Percentiles rank a stretch among this genome's conserved stretches.
phyloP scores from a whole-genome alignment of 2,329 filamentous ascomycete genomes.

The Cryphonectria japonica region DNA sequence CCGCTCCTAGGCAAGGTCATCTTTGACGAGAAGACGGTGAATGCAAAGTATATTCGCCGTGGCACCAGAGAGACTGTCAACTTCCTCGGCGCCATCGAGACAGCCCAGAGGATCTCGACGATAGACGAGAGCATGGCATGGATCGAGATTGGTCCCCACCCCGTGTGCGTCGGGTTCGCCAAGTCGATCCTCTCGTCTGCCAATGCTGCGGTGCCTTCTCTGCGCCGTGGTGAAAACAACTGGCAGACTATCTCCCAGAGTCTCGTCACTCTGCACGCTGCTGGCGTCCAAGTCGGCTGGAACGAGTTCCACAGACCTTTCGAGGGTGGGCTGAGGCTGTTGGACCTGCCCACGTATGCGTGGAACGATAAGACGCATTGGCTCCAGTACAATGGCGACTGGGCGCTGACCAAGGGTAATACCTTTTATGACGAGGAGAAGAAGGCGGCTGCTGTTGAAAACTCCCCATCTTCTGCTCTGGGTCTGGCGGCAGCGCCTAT shows the following conservation, averaged over 20 bases:
- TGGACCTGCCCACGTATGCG: conserved; percentile 69
- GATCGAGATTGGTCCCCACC: conserved; percentile 72
- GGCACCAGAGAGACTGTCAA: conserved; percentile 64
- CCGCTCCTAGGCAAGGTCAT: conserved; percentile 19
- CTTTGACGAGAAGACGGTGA: conserved; percentile 12
- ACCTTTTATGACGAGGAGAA: conserved; percentile 26
- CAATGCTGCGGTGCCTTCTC: conserved; percentile 52
- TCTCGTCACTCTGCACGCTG: conserved; percentile 53
- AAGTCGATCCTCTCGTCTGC: conserved; percentile 51
- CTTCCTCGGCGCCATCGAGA: conserved; percentile 55
- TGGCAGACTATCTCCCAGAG: conserved; percentile 59
- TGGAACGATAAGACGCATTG: conserved; percentile 76
- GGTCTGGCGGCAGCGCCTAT: neutral
- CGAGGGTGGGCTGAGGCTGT: conserved; percentile 58
- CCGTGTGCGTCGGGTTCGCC: conserved; percentile 65
- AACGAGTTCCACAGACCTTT: conserved; percentile 69
- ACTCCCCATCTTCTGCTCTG: neutral
- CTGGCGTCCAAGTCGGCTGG: conserved; percentile 60
- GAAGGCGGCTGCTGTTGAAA: neutral
- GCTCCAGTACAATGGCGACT: conserved; percentile 64
- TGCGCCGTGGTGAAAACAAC: conserved; percentile 58
- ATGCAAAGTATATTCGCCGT: conserved; percentile 3
- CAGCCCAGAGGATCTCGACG: conserved; percentile 3
- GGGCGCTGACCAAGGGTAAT: conserved; percentile 53
- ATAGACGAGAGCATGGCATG: conserved; percentile 42